These are phyloP conservation scores for Coemansia sp. DNA, from an alignment of 192 early-diverging fungal species.

Conservation along the genomic window DNA sequence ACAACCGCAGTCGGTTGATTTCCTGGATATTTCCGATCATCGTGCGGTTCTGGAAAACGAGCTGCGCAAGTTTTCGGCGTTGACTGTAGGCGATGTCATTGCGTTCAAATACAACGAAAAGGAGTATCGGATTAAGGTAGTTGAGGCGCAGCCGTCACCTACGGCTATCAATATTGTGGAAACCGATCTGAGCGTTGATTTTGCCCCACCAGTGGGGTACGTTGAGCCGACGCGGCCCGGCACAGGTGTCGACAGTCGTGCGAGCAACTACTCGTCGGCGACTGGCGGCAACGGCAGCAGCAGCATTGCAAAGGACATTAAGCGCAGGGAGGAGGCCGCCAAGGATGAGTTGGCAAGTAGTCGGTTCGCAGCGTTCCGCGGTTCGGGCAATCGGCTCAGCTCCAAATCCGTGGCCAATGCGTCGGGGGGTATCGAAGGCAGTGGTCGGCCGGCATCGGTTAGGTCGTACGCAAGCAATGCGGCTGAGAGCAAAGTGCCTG, in stretches of 20 bases:
- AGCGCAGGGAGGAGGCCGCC: slow-evolving; percentile 26
- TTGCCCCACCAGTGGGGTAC: slow-evolving; percentile 95
- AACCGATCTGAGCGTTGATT: slow-evolving; percentile 97
- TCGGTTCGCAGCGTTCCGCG: slow-evolving; percentile 21
- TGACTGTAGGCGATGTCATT: slow-evolving; percentile 91
- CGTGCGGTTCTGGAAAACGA: slow-evolving; percentile 97
- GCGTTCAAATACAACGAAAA: slow-evolving; percentile 89
- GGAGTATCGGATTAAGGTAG: slow-evolving; percentile 84
- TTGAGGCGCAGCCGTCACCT: slow-evolving; percentile 82
- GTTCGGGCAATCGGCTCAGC: slow-evolving; percentile 19
- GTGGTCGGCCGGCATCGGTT: slow-evolving; percentile 12
- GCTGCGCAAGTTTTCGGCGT: slow-evolving; percentile 84
- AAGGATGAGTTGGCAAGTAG: slow-evolving; percentile 21
- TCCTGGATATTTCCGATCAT: slow-evolving; percentile 95
- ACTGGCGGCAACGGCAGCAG: slow-evolving; percentile 43
- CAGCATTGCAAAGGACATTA: slow-evolving; percentile 46
- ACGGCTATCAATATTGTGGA: slow-evolving; percentile 92
- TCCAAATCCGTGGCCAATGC: slow-evolving; percentile 7
- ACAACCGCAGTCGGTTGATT: slow-evolving; percentile 95
- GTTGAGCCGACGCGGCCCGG: slow-evolving; percentile 69
- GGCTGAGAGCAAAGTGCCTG: slow-evolving; percentile 9
- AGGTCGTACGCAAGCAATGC: slow-evolving; percentile 33
- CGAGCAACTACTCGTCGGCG: slow-evolving; percentile 17
- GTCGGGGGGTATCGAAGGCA: background rate
- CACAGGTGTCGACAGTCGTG: slow-evolving; percentile 9